phyloP scores from a whole-genome alignment of 164 flowering plant species.

The Aristolochia fimbriata region DNA sequence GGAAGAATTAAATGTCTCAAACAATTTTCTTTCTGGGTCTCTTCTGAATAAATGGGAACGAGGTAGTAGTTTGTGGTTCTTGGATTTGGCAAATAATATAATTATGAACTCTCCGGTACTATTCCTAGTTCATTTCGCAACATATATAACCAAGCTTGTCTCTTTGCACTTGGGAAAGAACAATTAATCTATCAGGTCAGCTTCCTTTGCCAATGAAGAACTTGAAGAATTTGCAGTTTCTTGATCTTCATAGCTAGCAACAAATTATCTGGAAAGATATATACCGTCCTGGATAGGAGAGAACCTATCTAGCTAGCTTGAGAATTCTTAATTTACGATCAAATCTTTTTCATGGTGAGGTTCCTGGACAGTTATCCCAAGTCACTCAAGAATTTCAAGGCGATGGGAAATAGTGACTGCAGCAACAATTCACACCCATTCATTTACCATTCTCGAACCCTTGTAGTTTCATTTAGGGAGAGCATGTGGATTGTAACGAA shows the following conservation, averaged over 20 bases:
- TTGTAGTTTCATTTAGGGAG: too few relatives aligned
- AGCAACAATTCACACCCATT: too few relatives aligned
- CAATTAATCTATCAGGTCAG: not conserved
- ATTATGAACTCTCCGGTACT: not conserved
- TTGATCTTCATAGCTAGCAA: slow-evolving; percentile 3
- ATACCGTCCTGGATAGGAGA: slow-evolving; percentile 4
- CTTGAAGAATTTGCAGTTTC: not conserved
- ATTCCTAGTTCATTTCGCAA: not conserved
- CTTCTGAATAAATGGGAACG: not conserved
- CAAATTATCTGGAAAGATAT: not conserved
- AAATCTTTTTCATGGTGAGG: slow-evolving; percentile 8
- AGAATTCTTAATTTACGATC: slow-evolving; percentile 9
- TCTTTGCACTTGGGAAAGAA: not conserved
- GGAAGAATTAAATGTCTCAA: not conserved
- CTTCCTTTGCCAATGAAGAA: not conserved
- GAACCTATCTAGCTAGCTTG: not conserved
- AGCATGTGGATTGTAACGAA: too few relatives aligned
- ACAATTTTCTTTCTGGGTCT: not conserved
- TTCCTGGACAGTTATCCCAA: slow-evolving; percentile 7
- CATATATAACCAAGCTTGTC: not conserved
- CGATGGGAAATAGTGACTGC: too few relatives aligned
- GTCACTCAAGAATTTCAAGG: too few relatives aligned
- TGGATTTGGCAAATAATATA: not conserved
- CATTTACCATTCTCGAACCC: too few relatives aligned
- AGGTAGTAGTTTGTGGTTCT: not conserved